A percentile compares a stretch with the other conserved stretches of the same genome.
Evolutionary conservation across 768 basidiomycete species (phyloP).

Genomic region (Lactifluus rugatus): DNA sequence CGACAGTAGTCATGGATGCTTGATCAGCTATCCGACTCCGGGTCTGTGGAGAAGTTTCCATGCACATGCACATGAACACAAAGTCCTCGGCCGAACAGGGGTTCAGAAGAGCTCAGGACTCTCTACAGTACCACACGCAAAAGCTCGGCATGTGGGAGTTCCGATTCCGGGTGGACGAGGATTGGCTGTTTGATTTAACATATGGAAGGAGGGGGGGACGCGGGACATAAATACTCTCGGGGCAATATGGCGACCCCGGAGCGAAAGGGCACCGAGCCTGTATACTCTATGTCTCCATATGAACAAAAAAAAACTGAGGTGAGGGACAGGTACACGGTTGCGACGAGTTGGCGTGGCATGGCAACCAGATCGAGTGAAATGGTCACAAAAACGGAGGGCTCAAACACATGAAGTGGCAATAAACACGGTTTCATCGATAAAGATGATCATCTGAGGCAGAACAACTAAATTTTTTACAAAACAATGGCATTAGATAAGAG

Average conservation of each 20-base stretch:
- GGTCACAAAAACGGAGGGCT: neutral
- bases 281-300: neutral
- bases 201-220: neutral
- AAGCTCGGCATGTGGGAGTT: neutral
- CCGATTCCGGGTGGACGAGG: neutral
- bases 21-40: constrained; percentile 11
- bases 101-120: neutral
- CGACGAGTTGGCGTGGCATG: constrained; percentile 2
- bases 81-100: constrained; percentile 13
- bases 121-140: neutral
- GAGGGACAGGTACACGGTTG: neutral
- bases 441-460: neutral
- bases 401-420: neutral
- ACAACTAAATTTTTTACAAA: neutral
- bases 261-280: too few relatives aligned
- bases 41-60: neutral
- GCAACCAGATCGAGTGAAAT: constrained; percentile 16
- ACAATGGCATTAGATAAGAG: constrained; percentile 1
- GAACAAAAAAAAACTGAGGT: neutral
- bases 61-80: neutral
- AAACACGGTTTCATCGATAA: constrained; percentile 8
- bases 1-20: neutral
- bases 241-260: too few relatives aligned
- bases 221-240: too few relatives aligned
- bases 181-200: neutral